Percentiles rank a stretch among this genome's conserved stretches.
These are phyloP conservation scores for Rhodomyrtus psidioides DNA, from an alignment of 441 rosid genomes.

Conservation along the genomic window DNA sequence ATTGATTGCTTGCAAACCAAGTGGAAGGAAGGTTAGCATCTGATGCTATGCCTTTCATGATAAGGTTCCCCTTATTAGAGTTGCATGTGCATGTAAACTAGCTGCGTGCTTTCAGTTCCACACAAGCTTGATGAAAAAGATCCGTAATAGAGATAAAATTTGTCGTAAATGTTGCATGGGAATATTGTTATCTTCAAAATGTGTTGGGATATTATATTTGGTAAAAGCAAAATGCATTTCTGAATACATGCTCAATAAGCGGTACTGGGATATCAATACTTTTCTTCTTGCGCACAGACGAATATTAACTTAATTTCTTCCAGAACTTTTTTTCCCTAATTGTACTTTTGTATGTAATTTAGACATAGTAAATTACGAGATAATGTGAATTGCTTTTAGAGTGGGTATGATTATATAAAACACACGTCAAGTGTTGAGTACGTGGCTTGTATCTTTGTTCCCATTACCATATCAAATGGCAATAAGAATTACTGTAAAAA, in stretches of 20 bases:
- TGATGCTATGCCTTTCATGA: not conserved
- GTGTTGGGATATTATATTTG: not conserved
- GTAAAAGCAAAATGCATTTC: too few relatives aligned
- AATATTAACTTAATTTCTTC: too few relatives aligned
- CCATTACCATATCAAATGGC: too few relatives aligned
- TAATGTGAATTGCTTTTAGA: too few relatives aligned
- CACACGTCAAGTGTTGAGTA: too few relatives aligned
- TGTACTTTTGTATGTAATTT: too few relatives aligned
- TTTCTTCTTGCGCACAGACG: not conserved
- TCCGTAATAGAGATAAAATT: not conserved
- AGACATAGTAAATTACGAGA: too few relatives aligned
- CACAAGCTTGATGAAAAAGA: not conserved
- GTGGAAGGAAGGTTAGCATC: conserved; percentile 63
- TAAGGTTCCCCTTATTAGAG: not conserved
- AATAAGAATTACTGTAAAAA: not conserved
- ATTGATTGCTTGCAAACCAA: conserved; percentile 93
- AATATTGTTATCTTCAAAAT: not conserved
- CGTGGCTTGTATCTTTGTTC: too few relatives aligned
- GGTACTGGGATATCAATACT: too few relatives aligned
- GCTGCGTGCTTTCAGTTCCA: not conserved
- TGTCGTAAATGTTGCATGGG: not conserved
- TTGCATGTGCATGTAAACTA: not conserved
- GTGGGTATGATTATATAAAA: too few relatives aligned
- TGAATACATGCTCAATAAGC: too few relatives aligned
- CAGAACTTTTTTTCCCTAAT: too few relatives aligned